Evolutionary conservation across 371 early-diverging fungal genomes (phyloP), one percentile per base, ranked within the genome.

Genomic region (Circinella minor): DNA sequence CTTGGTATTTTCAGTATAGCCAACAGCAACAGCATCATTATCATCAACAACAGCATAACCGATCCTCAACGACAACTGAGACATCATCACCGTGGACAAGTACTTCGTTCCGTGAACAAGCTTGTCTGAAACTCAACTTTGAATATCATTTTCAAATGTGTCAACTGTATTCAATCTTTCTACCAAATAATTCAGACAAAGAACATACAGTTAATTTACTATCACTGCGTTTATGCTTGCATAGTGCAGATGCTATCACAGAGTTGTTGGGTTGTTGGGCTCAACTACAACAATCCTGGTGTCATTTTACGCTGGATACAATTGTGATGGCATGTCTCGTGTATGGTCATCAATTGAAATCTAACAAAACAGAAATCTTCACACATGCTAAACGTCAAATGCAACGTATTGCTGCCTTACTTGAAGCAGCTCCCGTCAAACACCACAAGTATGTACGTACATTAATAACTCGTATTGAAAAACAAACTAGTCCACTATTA

Each of bases 101-200:
- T 0, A 37, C 68, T 0, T 79, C 80, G 10, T 85, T 85, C 55
- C 72, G 77, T 36, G 85, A 85, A 39, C 82, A 85, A 66, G 81
- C 78, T 1, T 85, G 85, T 64, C 68, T 85, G 18, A 85, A 85
- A 60, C 71, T 85, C 20, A 81, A 81, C 57, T 81, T 77, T 69
- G 85, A 85, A 60, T 85, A 85, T 57, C 74, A 85, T 54, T 85
- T 82, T 46, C 81, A 80, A 61, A 63, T 82, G 20, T 81, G 81
- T 20, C 85, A 85, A 47, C 65, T 85, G 3, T 80, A 85, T 61
- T 76, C 77, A 0, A 63, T 77, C 39, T 81, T 85, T 62, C 67
- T 80, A 9, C 76, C 77, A 3, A 71, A 72, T 13, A 61, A 60
- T 10, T 61, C 65, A 10, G 67, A 64, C 13, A 51, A 66, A 7